Evolutionary conservation across 177 flowering plant genomes (phyloP), one percentile per base, ranked within the genome.

Genomic region (Tripterygium wilfordii): DNA sequence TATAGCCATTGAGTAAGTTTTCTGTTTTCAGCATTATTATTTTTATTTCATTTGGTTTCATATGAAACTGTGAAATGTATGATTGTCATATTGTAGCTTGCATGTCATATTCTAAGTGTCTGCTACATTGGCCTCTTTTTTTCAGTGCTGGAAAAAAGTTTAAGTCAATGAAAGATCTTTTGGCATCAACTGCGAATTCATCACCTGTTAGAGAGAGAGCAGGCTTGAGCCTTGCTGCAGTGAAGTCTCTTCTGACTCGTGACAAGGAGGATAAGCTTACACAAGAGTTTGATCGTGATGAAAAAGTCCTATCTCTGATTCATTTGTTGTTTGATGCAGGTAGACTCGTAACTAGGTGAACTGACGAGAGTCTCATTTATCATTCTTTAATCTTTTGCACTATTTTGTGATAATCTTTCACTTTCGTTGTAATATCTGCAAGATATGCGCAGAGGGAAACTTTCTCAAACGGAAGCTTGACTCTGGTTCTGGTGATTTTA

Each of bases 361-460:
- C 25, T 32, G 17, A 40, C 16, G 28, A 21, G 24, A 12, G 46
- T 33, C 41, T 51, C 24, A 15, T 6, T 35, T 14, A 42, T 28
- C 2, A 7, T 42, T n/a, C 22, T 36, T 36, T 31, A 22, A 41
- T 13, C 21, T 53, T 53, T 41, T 51, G 38, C 68, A 58, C 63
- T 49, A 49, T 68, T 58, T 55, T 71, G 50, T 71, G 65, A 61
- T 71, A 76, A 67, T 77, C 61, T 74, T 79, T 80, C 66, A 70
- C 76, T 72, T 80, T 54, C 71, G 22, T 68, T 72, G 72, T 80
- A 80, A 82, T 79, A 66, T 80, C 60, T 75, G 76, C 87, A 87
- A 87, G 87, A 79, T 81, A 68, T 71, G 76, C 64, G 72, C 94
- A 91, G 98, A 85, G 66, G 77, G 82, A 56, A 66, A 60, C 40